A percentile compares a stretch with the other conserved stretches of the same genome.
Conservation (phyloP, 208 protist species). For the Trypanosoma vivax region DNA sequence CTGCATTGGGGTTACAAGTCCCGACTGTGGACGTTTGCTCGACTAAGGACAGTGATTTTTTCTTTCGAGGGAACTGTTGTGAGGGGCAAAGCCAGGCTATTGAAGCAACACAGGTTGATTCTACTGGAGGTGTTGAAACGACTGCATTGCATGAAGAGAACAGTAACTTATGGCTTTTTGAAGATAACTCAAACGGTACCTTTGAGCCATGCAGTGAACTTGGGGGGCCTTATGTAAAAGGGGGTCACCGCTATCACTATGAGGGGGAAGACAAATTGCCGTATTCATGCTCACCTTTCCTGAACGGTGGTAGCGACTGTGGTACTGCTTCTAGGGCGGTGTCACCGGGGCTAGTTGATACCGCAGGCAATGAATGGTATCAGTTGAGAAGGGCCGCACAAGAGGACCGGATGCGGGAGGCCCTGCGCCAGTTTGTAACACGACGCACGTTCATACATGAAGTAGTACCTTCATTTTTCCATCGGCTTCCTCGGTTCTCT, state of each 20-base stretch:
- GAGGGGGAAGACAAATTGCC: not conserved
- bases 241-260: too few species aligned
- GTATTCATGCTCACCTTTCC: not conserved
- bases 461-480: slow-evolving; percentile 51
- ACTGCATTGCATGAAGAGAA: not conserved
- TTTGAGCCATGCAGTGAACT: not conserved
- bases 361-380: slow-evolving; percentile 8
- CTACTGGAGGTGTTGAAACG: not conserved
- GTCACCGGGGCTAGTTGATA: not conserved
- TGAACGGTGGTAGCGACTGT: not conserved
- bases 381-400: slow-evolving; percentile 2
- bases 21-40: not conserved
- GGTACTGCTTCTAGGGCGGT: not conserved
- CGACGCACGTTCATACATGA: slow-evolving; percentile 44
- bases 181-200: not conserved
- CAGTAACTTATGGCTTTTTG: not conserved
- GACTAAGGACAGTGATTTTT: not conserved
- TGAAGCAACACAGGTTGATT: too few species aligned
- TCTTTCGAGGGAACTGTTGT: not conserved
- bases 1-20: not conserved
- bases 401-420: slow-evolving; percentile 37
- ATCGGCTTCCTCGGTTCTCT: slow-evolving; percentile 64
- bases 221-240: not conserved
- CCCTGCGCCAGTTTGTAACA: slow-evolving; percentile 32
- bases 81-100: too few species aligned